These are phyloP conservation scores for Microcyclosporella mali DNA, from an alignment of 2,329 filamentous ascomycete species.

Conservation along the genomic window DNA sequence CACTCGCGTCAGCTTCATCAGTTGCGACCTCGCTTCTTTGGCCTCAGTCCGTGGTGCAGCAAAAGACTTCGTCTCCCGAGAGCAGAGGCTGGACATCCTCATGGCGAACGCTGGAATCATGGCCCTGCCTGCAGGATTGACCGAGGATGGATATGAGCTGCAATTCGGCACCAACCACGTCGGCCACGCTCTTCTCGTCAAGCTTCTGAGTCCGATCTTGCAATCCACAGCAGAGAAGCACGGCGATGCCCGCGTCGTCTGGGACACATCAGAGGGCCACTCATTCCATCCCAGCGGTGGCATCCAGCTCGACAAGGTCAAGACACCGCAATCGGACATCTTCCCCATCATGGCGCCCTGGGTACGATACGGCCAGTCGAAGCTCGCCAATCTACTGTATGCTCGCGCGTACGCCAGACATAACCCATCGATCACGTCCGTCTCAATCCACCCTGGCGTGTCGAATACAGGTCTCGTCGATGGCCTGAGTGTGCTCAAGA, in stretches of 20 bases:
- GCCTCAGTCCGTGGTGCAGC: conserved; percentile 20
- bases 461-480: conserved; percentile 42
- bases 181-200: conserved; percentile 30
- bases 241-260: conserved; percentile 28
- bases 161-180: conserved; percentile 33
- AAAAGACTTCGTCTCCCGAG: conserved; percentile 12
- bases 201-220: conserved; percentile 25
- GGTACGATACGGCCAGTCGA: conserved; percentile 44
- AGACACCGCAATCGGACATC: conserved; percentile 18
- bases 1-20: conserved; percentile 36
- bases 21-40: conserved; percentile 25
- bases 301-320: conserved; percentile 26
- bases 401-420: conserved; percentile 37
- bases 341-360: conserved; percentile 6
- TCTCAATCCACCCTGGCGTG: conserved; percentile 45
- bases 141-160: conserved; percentile 30
- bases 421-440: conserved; percentile 41
- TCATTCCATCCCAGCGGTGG: conserved; percentile 13
- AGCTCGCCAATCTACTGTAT: conserved; percentile 48
- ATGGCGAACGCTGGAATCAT: conserved; percentile 23
- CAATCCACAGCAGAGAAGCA: conserved; percentile 19
- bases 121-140: conserved; percentile 18
- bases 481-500: conserved; percentile 6
- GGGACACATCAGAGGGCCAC: conserved; percentile 25
- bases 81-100: conserved; percentile 20